phyloP scores from a whole-genome alignment of 352 stramenopile species.

The Globisporangium cederbergense region DNA sequence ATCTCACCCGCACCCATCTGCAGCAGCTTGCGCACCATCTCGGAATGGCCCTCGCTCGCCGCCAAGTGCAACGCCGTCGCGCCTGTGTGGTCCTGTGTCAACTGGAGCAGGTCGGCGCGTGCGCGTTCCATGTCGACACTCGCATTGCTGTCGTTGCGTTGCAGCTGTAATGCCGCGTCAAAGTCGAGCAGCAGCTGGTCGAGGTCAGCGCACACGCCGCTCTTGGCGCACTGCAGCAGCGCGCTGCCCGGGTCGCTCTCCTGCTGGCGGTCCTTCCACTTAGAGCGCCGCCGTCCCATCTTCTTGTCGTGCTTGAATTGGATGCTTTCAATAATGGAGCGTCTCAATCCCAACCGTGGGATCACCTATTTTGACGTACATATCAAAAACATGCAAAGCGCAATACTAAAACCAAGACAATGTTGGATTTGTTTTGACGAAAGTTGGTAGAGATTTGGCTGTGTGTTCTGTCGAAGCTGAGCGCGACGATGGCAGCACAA shows the following conservation, averaged over 20 bases:
- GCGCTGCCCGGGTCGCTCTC: constrained; percentile 27
- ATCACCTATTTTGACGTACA: no score
- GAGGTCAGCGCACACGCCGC: constrained; percentile 32
- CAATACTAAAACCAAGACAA: no score
- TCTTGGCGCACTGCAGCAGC: constrained; percentile 53
- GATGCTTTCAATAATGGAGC: no score
- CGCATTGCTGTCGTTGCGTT: no score
- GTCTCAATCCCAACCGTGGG: no score
- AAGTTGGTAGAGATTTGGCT: no score
- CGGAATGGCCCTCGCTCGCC: constrained; percentile 44
- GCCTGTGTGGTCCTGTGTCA: constrained; percentile 64
- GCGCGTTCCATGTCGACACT: constrained; percentile 13
- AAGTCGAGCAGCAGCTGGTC: constrained; percentile 24
- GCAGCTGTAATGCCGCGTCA: constrained; percentile 10
- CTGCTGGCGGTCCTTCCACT: constrained; percentile 55
- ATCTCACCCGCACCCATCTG: constrained; percentile 49
- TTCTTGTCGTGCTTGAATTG: no score
- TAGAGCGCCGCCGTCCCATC: constrained; percentile 67
- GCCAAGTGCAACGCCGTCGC: constrained; percentile 65
- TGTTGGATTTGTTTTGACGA: no score
- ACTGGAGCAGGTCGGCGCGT: constrained; percentile 45
- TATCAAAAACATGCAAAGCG: no score
- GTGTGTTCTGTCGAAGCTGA: no score
- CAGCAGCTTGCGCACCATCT: constrained; percentile 47
- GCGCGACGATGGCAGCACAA: no score